A percentile compares a stretch with the other conserved stretches of the same genome.
These are phyloP conservation scores for Claviceps spartinae DNA, from an alignment of 2,329 filamentous ascomycete genomes.

Conservation along the genomic window DNA sequence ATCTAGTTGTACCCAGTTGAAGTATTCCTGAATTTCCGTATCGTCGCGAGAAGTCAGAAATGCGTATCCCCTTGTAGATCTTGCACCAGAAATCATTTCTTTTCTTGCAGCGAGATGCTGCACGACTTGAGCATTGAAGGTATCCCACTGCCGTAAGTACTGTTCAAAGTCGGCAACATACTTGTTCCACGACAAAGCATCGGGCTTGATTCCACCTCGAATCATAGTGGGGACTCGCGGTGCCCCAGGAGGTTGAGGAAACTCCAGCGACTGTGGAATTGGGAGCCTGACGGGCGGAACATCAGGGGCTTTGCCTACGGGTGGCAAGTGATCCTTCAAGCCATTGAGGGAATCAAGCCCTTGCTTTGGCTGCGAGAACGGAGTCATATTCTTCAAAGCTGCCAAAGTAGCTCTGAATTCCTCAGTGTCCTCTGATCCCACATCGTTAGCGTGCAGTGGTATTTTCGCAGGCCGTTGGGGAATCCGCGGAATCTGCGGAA, in stretches of 20 bases:
- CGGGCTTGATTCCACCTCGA: slow-evolving; percentile 30
- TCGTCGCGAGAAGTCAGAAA: slow-evolving; percentile 32
- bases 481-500: not conserved
- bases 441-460: slow-evolving; percentile 21
- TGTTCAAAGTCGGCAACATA: slow-evolving; percentile 39
- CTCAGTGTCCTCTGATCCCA: slow-evolving; percentile 42
- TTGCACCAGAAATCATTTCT: slow-evolving; percentile 24
- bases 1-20: slow-evolving; percentile 49
- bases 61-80: slow-evolving; percentile 27
- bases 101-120: slow-evolving; percentile 42
- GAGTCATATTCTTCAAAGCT: slow-evolving; percentile 43
- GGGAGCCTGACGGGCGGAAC: slow-evolving; percentile 24
- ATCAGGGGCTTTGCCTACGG: slow-evolving; percentile 36
- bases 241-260: slow-evolving; percentile 35
- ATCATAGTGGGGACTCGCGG: slow-evolving; percentile 28
- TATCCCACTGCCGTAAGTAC: slow-evolving; percentile 37
- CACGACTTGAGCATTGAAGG: slow-evolving; percentile 38
- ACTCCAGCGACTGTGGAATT: slow-evolving; percentile 23
- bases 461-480: slow-evolving; percentile 8
- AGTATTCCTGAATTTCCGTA: slow-evolving; percentile 41
- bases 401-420: slow-evolving; percentile 40
- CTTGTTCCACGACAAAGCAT: slow-evolving; percentile 29
- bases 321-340: slow-evolving; percentile 42
- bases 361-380: slow-evolving; percentile 31
- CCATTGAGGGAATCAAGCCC: slow-evolving; percentile 43